A percentile compares a stretch with the other conserved stretches of the same genome.
phyloP scores from a whole-genome alignment of 2,329 filamentous ascomycete species.

The Aspergillus transmontanensis region DNA sequence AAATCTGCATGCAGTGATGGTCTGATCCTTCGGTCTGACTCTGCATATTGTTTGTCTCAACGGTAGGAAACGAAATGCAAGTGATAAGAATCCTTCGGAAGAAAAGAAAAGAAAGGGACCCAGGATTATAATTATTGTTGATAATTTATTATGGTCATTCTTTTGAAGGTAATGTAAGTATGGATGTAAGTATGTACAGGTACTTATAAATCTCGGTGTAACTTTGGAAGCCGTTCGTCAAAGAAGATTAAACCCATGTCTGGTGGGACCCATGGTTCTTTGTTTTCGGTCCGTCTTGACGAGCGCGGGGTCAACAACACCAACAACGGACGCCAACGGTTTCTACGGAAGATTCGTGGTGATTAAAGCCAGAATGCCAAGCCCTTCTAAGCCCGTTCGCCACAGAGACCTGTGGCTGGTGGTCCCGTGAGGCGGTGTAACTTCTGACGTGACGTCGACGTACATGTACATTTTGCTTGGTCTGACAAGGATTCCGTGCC shows the following conservation, averaged over 20 bases:
- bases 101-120: not conserved
- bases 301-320: not conserved
- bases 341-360: not conserved
- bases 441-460: slow-evolving; percentile 13
- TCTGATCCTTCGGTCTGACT: not conserved
- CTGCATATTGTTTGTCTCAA: not conserved
- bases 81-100: not conserved
- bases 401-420: slow-evolving; percentile 5
- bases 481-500: not conserved
- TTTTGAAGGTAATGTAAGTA: not conserved
- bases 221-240: not conserved
- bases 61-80: not conserved
- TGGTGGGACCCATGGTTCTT: slow-evolving; percentile 15
- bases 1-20: slow-evolving; percentile 2
- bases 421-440: slow-evolving; percentile 9
- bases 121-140: not conserved
- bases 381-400: not conserved
- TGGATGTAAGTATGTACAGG: no score
- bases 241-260: slow-evolving; percentile 16
- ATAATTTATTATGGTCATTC: not conserved
- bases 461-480: slow-evolving; percentile 5
- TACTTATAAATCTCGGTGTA: not conserved
- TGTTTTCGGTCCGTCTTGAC: slow-evolving; percentile 10
- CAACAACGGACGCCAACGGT: not conserved
- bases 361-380: not conserved